Evolutionary conservation across 495 filamentous ascomycete species (phyloP), one percentile per base, ranked within the genome.

Genomic region (Annulohypoxylon bovei): DNA sequence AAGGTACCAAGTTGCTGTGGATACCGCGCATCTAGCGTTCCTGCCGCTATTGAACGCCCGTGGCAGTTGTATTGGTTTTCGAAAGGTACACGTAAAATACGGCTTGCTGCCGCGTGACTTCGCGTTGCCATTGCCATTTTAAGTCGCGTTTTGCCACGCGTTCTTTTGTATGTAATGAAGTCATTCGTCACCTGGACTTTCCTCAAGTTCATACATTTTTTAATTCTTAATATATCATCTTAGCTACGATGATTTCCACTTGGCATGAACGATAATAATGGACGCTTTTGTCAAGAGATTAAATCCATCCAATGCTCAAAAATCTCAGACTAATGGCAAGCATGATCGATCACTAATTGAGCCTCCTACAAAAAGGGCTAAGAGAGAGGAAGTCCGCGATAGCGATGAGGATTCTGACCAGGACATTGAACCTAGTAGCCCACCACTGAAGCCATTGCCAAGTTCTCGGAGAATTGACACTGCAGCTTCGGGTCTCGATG

Each of bases 291-390:
- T 77, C 20, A 53, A 35, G 6, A 53, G 49, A 53, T 53, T 22
- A 32, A 53, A 53, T 30, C 27, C 49, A 22, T 23, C 49, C 3
- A 33, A 3, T 52, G 72, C 55, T 54, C 59, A 37, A 20, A 54
- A 39, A 46, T 22, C 60, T 18, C 25, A 47, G 12, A 40, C 42
- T n/a, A 52, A 69, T 32, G 16, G 46, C 7, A 66, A 55, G 28
- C 33, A 30, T 47, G 12, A 27, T 40, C 42, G 7, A 12, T n/a
- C 8, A 25, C 46, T 32, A 28, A 47, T 66, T 11, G 70, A 77
- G 27, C 79, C 73, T 27, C 76, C 80, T 1, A 55, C 53, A 9
- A 84, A 84, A 69, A 80, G 72, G 27, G 33, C 61, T 6, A 79
- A 81, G 18, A 58, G 68, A 11, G 76, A 75, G 11, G 71, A 80